Base-by-base conservation (phyloP, 768 basidiomycete genomes). In the Crepidotus variabilis region DNA sequence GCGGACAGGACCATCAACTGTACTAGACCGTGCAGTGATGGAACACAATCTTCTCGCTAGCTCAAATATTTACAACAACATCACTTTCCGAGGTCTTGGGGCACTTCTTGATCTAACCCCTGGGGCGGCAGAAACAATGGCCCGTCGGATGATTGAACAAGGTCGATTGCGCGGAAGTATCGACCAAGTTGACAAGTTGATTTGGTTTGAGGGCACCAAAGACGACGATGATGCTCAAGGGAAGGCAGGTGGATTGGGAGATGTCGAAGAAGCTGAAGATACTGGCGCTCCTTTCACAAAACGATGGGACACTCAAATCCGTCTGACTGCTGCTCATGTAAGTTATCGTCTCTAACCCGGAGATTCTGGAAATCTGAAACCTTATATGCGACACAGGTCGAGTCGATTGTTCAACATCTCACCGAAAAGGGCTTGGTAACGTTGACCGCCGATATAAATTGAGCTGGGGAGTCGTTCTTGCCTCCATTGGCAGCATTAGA, bases 81-180 rank as follows among this genome's bases (percentile, higher is more conserved):
- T 99, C 74, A 92, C 93, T 23, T 98, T 98, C 73, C 77, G 82
- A 23, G 97, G 96, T n/a, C 73, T 98, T 9, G 97, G 97, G 20
- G 85, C 90, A 1, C 75, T 98, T 14, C 79, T 99, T 48, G 92
- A 94, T 67, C 75, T 98, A 60, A 89, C 92, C 2, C 90, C 96
- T 13, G 88, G 89, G 23, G 94, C 93, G 14, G 96, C 96, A 16
- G 97, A 99, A 72, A 93, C 87, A 0, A 98, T 98, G 90, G 95
- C 96, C 9, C 83, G 96, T 52, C 92, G 90, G 68, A 99, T 99
- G 97, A 97, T 99, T 51, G 94, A 98, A 67, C 97, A 99, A 72
- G 90, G 93, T 8, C 88, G 97, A 54, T 74, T 98, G 58, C 87
- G 91, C 59, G 97, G 91, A 23, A 87, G 87, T 56, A 96, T 99